These are phyloP conservation scores for Sporothrix pallida DNA, from an alignment of 2,329 filamentous ascomycete genomes.

Conservation along the genomic window DNA sequence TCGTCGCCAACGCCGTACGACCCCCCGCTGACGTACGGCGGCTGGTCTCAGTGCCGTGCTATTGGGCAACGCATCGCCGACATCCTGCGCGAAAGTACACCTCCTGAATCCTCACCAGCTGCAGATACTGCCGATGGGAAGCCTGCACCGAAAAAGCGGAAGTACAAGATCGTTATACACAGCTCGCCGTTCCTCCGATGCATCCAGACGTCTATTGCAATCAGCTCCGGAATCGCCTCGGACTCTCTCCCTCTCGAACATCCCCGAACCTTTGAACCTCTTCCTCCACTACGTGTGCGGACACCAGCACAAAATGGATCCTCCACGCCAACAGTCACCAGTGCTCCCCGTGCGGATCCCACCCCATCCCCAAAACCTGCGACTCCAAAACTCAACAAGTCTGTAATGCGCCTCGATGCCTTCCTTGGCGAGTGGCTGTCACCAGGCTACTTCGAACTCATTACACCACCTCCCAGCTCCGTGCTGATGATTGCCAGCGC, in stretches of 20 bases:
- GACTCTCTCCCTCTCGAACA: slow-evolving; percentile 48
- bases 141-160: slow-evolving; percentile 56
- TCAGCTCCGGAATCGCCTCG: slow-evolving; percentile 82
- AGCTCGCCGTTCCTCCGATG: slow-evolving; percentile 94
- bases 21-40: slow-evolving; percentile 90
- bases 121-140: not conserved
- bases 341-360: no score
- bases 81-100: slow-evolving; percentile 64
- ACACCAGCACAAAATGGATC: not conserved
- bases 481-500: slow-evolving; percentile 86
- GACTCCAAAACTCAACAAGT: slow-evolving; percentile 53
- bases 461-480: slow-evolving; percentile 85
- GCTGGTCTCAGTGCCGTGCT: slow-evolving; percentile 84
- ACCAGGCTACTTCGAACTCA: slow-evolving; percentile 90
- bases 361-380: not conserved
- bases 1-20: slow-evolving; percentile 94
- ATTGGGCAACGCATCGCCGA: slow-evolving; percentile 84
- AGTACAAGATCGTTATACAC: slow-evolving; percentile 83
- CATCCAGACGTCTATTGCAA: slow-evolving; percentile 87
- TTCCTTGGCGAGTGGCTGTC: slow-evolving; percentile 96
- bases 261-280: slow-evolving; percentile 27
- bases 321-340: not conserved
- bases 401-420: slow-evolving; percentile 80
- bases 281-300: slow-evolving; percentile 3
- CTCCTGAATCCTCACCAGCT: slow-evolving; percentile 43